Evolutionary conservation across 495 filamentous ascomycete species (phyloP).

Genomic region (Parmelia sp.): DNA sequence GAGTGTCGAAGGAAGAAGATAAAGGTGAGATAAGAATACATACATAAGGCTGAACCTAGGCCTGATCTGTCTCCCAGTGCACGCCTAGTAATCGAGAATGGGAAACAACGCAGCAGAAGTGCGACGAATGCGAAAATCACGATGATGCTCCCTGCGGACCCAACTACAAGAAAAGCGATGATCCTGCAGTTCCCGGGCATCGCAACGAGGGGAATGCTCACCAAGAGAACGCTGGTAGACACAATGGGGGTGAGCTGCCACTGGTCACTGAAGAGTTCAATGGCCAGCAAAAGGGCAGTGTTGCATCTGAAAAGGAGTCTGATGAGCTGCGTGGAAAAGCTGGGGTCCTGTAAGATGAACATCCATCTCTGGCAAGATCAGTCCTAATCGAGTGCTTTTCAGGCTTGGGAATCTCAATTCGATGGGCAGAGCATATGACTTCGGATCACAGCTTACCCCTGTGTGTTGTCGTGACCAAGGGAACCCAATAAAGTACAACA

Average conservation of each 20-base stretch:
- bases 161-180: not conserved
- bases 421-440: not conserved
- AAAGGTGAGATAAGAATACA: not conserved
- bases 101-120: not conserved
- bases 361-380: not conserved
- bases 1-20: conserved; percentile 4
- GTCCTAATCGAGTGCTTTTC: not conserved
- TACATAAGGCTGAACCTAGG: not conserved
- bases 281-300: not conserved
- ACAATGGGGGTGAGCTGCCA: not conserved
- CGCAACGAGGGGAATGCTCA: not conserved
- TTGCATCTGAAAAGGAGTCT: not conserved
- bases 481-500: not conserved
- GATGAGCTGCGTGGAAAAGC: not conserved
- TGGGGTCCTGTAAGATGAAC: not conserved
- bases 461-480: not conserved
- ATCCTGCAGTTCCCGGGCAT: not conserved
- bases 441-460: not conserved
- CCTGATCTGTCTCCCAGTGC: not conserved
- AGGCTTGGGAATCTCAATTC: conserved; percentile 1
- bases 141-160: not conserved
- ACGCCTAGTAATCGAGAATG: not conserved
- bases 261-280: not conserved
- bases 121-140: not conserved
- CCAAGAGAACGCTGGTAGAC: not conserved